Conservation (phyloP, 2,329 filamentous ascomycete genomes). For the Aspergillus carbonarius region DNA sequence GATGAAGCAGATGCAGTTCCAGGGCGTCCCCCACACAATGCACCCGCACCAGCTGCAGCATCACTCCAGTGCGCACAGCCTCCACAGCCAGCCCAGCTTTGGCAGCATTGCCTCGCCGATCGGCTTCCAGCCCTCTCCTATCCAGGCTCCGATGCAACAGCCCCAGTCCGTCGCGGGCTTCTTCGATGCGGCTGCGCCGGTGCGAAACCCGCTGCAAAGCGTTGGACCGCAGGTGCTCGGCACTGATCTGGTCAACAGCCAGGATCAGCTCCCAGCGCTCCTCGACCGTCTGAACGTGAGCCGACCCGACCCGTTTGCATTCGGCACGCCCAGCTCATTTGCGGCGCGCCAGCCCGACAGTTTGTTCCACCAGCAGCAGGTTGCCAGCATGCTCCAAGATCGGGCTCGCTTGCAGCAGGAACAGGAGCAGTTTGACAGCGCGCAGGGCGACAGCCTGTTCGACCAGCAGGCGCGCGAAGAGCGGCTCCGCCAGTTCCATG, state of each 20-base stretch:
- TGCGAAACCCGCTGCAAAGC: slow-evolving; percentile 42
- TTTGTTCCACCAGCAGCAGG: slow-evolving; percentile 55
- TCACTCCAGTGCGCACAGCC: slow-evolving; percentile 89
- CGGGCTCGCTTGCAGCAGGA: slow-evolving; percentile 61
- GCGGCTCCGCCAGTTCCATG: slow-evolving; percentile 79
- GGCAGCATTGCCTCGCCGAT: slow-evolving; percentile 90
- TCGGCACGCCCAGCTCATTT: slow-evolving; percentile 49
- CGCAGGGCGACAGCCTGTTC: slow-evolving; percentile 45
- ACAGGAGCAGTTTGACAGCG: slow-evolving; percentile 55
- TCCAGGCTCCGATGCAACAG: slow-evolving; percentile 57
- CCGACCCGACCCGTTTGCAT: slow-evolving; percentile 51
- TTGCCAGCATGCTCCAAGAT: slow-evolving; percentile 61
- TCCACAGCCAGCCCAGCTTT: slow-evolving; percentile 96
- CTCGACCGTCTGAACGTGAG: slow-evolving; percentile 66
- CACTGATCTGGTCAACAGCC: slow-evolving; percentile 56
- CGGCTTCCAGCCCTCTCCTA: slow-evolving; percentile 63
- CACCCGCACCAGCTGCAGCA: slow-evolving; percentile 73
- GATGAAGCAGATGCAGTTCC: slow-evolving; percentile 69
- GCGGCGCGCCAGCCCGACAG: slow-evolving; percentile 46
- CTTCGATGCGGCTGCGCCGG: slow-evolving; percentile 57
- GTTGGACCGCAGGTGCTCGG: slow-evolving; percentile 44
- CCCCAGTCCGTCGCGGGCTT: slow-evolving; percentile 62
- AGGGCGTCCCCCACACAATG: slow-evolving; percentile 53
- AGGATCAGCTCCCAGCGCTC: slow-evolving; percentile 68
- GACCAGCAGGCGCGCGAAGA: slow-evolving; percentile 59